phyloP scores from a whole-genome alignment of 441 rosid species.

The Aleurites moluccanus region DNA sequence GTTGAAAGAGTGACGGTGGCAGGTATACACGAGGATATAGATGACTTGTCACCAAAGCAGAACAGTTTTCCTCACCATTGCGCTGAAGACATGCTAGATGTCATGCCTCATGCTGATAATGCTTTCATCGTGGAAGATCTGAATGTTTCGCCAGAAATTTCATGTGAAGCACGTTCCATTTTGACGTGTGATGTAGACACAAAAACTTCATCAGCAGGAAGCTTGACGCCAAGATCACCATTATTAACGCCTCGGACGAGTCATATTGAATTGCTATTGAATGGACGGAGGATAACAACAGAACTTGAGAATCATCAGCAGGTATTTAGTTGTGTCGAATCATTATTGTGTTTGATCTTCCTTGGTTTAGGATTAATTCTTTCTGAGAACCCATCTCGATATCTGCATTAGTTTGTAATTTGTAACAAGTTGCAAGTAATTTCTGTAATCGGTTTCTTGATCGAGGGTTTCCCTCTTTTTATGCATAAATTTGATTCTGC shows the following conservation, averaged over 20 bases:
- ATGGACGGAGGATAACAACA: conserved; percentile 64
- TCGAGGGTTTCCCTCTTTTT: no score
- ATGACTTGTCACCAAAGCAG: conserved; percentile 43
- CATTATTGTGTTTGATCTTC: background rate
- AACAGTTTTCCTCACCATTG: conserved; percentile 41
- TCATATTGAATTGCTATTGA: conserved; percentile 80
- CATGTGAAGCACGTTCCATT: conserved; percentile 42
- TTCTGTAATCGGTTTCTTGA: background rate
- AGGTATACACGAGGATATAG: conserved; percentile 47
- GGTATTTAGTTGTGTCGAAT: conserved; percentile 39
- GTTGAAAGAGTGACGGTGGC: conserved; percentile 40
- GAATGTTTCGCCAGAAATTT: conserved; percentile 41
- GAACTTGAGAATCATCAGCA: conserved; percentile 90
- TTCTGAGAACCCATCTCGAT: background rate
- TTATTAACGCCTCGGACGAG: conserved; percentile 69
- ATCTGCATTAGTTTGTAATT: background rate
- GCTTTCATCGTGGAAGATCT: conserved; percentile 52
- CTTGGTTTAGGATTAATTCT: background rate
- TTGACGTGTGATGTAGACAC: conserved; percentile 42
- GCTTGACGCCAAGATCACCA: conserved; percentile 91
- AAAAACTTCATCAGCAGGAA: conserved; percentile 63
- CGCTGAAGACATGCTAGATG: conserved; percentile 62
- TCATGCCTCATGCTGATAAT: conserved; percentile 53
- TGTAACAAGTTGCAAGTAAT: background rate
- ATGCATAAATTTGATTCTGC: background rate